phyloP scores from a whole-genome alignment of 2,329 filamentous ascomycete species.

The Trichoderma harzianum region DNA sequence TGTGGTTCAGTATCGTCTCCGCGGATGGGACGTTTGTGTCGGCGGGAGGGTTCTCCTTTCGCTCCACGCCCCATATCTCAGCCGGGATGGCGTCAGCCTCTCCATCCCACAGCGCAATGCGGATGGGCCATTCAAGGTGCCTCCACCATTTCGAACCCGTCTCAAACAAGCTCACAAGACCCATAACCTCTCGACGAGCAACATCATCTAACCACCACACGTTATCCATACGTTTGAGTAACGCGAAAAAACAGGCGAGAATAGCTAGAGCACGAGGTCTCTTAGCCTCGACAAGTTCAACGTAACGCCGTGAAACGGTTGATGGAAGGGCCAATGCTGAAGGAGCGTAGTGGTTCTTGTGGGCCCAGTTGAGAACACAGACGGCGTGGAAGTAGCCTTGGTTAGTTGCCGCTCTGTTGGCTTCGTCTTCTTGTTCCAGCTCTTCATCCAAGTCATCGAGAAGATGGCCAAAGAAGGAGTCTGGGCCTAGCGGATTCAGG shows the following conservation, averaged over 20 bases:
- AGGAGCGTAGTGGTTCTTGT: conserved; percentile 56
- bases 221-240: conserved; percentile 58
- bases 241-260: conserved; percentile 63
- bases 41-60: conserved; percentile 35
- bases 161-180: conserved; percentile 58
- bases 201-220: conserved; percentile 71
- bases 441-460: conserved; percentile 58
- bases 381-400: conserved; percentile 62
- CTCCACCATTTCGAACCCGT: conserved; percentile 59
- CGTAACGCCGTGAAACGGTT: conserved; percentile 59
- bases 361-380: conserved; percentile 65
- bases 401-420: conserved; percentile 31
- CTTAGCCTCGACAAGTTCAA: conserved; percentile 56
- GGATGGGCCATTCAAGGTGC: conserved; percentile 58
- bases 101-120: conserved; percentile 56
- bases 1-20: conserved; percentile 39
- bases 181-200: conserved; percentile 61
- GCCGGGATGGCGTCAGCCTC: conserved; percentile 47
- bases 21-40: conserved; percentile 33
- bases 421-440: conserved; percentile 37
- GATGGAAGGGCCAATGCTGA: conserved; percentile 62
- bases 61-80: conserved; percentile 55
- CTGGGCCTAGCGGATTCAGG: conserved; percentile 47
- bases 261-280: conserved; percentile 61
- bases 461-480: conserved; percentile 60